Evolutionary conservation across 2,329 filamentous ascomycete genomes (phyloP), one percentile per base, ranked within the genome.

Genomic region (Nannizziopsis barbatae): DNA sequence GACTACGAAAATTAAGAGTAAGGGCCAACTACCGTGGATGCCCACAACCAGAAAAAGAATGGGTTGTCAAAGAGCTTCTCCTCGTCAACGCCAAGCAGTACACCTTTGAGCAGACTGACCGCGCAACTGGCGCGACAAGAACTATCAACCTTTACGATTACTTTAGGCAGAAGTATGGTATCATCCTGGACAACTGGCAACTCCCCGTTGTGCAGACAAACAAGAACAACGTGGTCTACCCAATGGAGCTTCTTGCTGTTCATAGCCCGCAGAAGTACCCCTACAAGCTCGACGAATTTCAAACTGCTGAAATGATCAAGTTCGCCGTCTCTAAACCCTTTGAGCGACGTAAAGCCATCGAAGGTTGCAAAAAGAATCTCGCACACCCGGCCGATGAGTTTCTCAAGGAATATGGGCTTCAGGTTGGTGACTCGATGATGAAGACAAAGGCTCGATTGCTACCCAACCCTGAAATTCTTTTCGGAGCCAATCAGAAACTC

Each of bases 251-350:
- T 27, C 64, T 79, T 33, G 64, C 61, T 10, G 69, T 81, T 51
- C 64, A 72, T 37, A 60, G 66, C 3, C 75, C 79, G 32, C 75
- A 81, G 61, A 73, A 75, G 2, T 81, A 77, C 57, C 69, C 67
- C 2, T 74, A 66, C 60, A 82, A 81, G 64, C 62, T 81, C 41
- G 73, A 73, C 44, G 76, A 80, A 47, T 58, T 60, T 0, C 73
- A 94, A 68, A 95, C 90, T 0, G 71, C 82, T 0, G 68, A 75
- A 4, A 98, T 98, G 92, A 95, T 98, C 70, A 90, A 84, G 64
- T 87, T 90, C 58, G 89, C 90, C 0, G 90, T 95, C 3, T 86
- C 84, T 5, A 76, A 82, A 1, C 92, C 92, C 0, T 62, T 64
- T 0, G 63, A 80, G 27, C 84, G 92, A n/a, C 76, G 79, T 55